Base-by-base conservation (phyloP, 2,329 filamentous ascomycete genomes). In the Ceratocystis albifundus region DNA sequence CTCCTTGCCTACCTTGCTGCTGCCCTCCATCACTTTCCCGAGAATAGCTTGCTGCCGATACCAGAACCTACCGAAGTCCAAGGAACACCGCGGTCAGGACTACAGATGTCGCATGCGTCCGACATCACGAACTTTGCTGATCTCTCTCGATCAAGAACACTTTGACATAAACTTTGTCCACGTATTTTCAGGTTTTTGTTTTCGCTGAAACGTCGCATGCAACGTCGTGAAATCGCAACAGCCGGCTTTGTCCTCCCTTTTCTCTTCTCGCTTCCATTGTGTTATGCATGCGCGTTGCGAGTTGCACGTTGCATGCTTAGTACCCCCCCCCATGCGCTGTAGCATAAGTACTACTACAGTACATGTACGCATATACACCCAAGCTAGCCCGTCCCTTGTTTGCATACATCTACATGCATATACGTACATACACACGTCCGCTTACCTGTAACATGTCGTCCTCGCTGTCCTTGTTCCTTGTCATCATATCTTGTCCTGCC, bases 81-180 rank as follows among this genome's bases (percentile, higher is more conserved):
- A 41, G 36, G 36, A 41, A 15, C 36, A 41, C 36, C 36, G 15
- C 4, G 36, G 10, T 4, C 36, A 41, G 36, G 36, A 41, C 36
- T 4, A 41, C 36, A 41, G 36, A 41, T 12, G 36, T 12, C 36
- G 36, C 36, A 41, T 12, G 36, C 36, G 15, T 41, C 48, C 22
- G 48, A n/a, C 22, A 53, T 53, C 48, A 53, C 17, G 48, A 53
- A 53, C 48, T 53, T 20, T n/a, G n/a, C 48, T 25, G 48, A 53
- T 53, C 48, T 41, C 48, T 53, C 48, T 41, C 48, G 17, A 53
- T 22, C 10, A 53, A 53, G 48, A 53, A 53, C n/a, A 53, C n/a
- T 25, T 53, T n/a, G 22, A 8, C n/a, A 6, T 41, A 41, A 41
- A 41, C 36, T 41, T 41, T 41, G 36, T 41, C 36, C 36, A 15